A percentile compares a stretch with the other conserved stretches of the same genome.
phyloP scores from a whole-genome alignment of 306 rosid genomes.

The Gastrolobium bilobum region DNA sequence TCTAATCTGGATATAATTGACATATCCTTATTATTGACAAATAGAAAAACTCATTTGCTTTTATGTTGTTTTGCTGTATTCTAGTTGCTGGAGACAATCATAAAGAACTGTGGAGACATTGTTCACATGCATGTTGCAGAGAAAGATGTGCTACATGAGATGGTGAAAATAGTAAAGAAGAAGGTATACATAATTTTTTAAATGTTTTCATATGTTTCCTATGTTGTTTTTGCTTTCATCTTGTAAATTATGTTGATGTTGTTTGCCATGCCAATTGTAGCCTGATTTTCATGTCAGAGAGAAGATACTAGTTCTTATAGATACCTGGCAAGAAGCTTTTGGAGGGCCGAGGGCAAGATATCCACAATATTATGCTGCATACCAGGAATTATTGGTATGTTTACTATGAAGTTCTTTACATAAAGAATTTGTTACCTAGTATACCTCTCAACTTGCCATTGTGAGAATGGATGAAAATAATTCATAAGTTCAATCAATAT shows the following conservation, averaged over 20 bases:
- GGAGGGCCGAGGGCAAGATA: slow-evolving; percentile 99
- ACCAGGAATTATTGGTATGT: slow-evolving; percentile 91
- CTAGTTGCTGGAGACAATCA: slow-evolving; percentile 92
- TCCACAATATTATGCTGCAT: slow-evolving; percentile 96
- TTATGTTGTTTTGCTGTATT: slow-evolving; percentile 58
- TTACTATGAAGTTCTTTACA: slow-evolving; percentile 4
- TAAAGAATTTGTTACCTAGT: neutral
- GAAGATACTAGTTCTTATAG: slow-evolving; percentile 88
- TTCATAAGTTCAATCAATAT: slow-evolving; percentile 16
- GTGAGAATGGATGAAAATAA: neutral
- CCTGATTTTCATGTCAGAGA: slow-evolving; percentile 88
- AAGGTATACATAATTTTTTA: slow-evolving; percentile 69
- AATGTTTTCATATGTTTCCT: slow-evolving; percentile 35
- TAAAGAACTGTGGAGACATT: slow-evolving; percentile 98
- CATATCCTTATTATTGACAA: slow-evolving; percentile 1
- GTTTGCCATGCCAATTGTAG: slow-evolving; percentile 67
- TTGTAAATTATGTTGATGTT: slow-evolving; percentile 46
- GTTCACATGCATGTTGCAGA: slow-evolving; percentile 99
- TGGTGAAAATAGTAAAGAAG: slow-evolving; percentile 93
- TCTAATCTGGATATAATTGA: slow-evolving; percentile 29
- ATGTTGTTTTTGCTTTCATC: slow-evolving; percentile 41
- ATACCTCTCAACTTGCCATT: slow-evolving; percentile 19
- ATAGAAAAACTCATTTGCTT: slow-evolving; percentile 50
- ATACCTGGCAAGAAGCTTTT: slow-evolving; percentile 99
- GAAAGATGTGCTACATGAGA: slow-evolving; percentile 92